Percentiles rank a stretch among this genome's conserved stretches.
Conservation (phyloP, 179 eudicot genomes). For the Spergularia azorica region DNA sequence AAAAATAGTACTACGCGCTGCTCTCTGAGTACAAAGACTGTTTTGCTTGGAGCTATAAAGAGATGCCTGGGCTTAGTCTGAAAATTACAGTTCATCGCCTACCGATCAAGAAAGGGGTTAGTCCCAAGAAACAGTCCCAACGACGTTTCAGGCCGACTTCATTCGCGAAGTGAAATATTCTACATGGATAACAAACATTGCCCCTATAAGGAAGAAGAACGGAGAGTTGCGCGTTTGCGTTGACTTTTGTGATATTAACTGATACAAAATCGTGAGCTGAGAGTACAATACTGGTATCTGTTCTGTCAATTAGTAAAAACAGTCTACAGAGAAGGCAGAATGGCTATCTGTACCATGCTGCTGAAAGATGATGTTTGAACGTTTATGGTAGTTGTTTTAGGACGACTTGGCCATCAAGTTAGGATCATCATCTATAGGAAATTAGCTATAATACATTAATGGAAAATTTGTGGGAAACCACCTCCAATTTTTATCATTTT, state of each 20-base stretch:
- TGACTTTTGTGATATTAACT: neutral
- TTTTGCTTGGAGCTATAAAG: slow-evolving; percentile 9
- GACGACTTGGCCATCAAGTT: neutral
- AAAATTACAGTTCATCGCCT: neutral
- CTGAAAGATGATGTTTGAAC: too few species aligned
- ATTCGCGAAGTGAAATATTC: slow-evolving; percentile 12
- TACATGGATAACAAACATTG: slow-evolving; percentile 13
- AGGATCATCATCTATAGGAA: too few species aligned
- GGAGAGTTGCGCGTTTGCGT: slow-evolving; percentile 10
- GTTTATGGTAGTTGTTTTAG: too few species aligned
- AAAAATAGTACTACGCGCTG: neutral
- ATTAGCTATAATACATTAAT: too few species aligned
- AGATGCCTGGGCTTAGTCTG: slow-evolving; percentile 12
- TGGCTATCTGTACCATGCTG: too few species aligned
- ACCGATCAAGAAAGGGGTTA: neutral
- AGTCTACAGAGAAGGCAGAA: too few species aligned
- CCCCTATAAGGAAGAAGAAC: slow-evolving; percentile 12
- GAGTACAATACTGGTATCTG: too few species aligned
- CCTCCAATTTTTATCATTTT: too few species aligned
- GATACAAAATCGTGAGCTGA: too few species aligned
- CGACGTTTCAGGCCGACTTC: slow-evolving; percentile 9
- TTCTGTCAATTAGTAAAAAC: too few species aligned
- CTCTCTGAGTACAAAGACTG: neutral
- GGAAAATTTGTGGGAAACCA: too few species aligned
- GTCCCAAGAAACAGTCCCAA: slow-evolving; percentile 8